These are phyloP conservation scores for Fusarium napiforme DNA, from an alignment of 2,329 filamentous ascomycete genomes.

Conservation along the genomic window DNA sequence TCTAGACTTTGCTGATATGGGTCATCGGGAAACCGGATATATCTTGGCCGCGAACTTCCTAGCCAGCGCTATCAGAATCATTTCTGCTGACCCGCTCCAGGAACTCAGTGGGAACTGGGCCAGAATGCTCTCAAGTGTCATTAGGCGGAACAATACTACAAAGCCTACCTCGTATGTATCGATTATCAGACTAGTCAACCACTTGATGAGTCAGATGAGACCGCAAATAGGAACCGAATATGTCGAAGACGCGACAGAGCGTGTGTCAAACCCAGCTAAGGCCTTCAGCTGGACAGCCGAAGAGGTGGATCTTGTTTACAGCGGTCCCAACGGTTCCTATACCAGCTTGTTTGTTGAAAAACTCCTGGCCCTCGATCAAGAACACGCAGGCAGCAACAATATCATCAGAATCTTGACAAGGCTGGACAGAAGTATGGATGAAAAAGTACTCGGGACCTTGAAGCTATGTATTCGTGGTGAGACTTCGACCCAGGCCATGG, in stretches of 20 bases:
- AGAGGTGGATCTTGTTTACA: slow-evolving; percentile 60
- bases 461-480: slow-evolving; percentile 63
- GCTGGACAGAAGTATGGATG: slow-evolving; percentile 62
- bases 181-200: slow-evolving; percentile 62
- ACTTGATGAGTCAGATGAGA: slow-evolving; percentile 58
- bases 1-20: slow-evolving; percentile 71
- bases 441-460: slow-evolving; percentile 64
- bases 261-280: slow-evolving; percentile 50
- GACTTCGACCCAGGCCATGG: slow-evolving; percentile 54
- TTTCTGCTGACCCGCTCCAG: slow-evolving; percentile 67
- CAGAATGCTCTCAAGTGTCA: slow-evolving; percentile 63
- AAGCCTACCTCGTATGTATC: slow-evolving; percentile 65
- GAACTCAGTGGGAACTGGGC: slow-evolving; percentile 66
- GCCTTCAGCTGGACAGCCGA: slow-evolving; percentile 57
- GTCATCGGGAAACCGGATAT: slow-evolving; percentile 65
- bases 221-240: slow-evolving; percentile 48
- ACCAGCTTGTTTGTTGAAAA: slow-evolving; percentile 72
- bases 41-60: slow-evolving; percentile 73
- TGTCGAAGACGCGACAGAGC: slow-evolving; percentile 54
- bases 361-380: slow-evolving; percentile 71
- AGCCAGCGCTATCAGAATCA: slow-evolving; percentile 65
- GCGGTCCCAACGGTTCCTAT: slow-evolving; percentile 47
- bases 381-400: slow-evolving; percentile 59
- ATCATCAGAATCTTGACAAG: slow-evolving; percentile 69
- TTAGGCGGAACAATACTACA: slow-evolving; percentile 58